Percentiles rank a stretch among this genome's conserved stretches.
phyloP scores from a whole-genome alignment of 148 eudicot genomes.

The Amaranthus cruentus region DNA sequence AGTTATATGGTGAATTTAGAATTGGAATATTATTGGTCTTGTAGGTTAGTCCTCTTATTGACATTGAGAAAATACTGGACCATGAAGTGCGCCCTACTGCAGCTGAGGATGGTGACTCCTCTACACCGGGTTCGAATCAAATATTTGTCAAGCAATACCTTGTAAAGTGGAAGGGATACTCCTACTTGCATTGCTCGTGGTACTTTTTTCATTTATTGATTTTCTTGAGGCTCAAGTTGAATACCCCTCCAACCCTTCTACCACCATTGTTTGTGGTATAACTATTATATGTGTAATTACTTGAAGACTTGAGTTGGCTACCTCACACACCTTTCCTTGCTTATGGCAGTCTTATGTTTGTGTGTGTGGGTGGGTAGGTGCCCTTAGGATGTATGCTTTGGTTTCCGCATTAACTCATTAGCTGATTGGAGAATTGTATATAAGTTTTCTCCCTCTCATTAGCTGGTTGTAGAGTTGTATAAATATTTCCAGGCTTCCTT shows the following conservation, averaged over 20 bases:
- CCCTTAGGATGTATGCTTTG: too few species aligned
- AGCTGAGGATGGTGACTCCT: conserved; percentile 60
- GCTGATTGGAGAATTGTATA: too few species aligned
- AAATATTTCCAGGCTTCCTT: too few species aligned
- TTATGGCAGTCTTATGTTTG: too few species aligned
- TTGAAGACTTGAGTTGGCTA: too few species aligned
- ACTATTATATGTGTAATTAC: too few species aligned
- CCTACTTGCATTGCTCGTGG: conserved; percentile 98
- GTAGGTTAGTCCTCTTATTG: conserved; percentile 88
- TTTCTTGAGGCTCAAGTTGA: not conserved
- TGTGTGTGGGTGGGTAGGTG: too few species aligned
- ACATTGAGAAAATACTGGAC: conserved; percentile 90
- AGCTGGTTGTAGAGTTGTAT: too few species aligned
- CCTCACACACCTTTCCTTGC: too few species aligned
- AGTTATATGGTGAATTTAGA: not conserved
- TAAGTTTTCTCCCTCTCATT: too few species aligned
- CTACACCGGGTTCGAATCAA: conserved; percentile 67
- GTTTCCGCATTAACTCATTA: too few species aligned
- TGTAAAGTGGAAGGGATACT: conserved; percentile 93
- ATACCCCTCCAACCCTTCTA: not conserved
- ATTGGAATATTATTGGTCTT: conserved; percentile 22
- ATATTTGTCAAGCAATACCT: conserved; percentile 79
- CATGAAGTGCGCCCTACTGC: conserved; percentile 74
- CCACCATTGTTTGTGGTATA: not conserved
- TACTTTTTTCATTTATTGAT: conserved; percentile 22